Evolutionary conservation across 768 basidiomycete genomes (phyloP), one percentile per base, ranked within the genome.

Genomic region (Leccinum olivaceopallidum): DNA sequence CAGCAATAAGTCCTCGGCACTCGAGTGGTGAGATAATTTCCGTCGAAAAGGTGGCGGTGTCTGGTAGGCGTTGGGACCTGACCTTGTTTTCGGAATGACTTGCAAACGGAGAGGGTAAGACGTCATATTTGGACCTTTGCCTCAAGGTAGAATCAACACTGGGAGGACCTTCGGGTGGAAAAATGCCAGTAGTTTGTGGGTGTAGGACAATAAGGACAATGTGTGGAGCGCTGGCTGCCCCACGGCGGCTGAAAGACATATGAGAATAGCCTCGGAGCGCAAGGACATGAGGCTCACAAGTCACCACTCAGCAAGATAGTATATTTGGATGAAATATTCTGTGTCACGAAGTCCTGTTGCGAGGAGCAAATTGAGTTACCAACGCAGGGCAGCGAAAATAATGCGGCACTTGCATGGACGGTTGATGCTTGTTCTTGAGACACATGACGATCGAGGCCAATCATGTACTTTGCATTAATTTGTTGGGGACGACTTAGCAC

Each of bases 231-330:
- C 34, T 65, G 53, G 42, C 26, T 55, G 26, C 24, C 26, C 79
- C 80, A 42, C 87, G 82, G 18, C 87, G 84, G 63, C 87, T 70
- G 39, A 53, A 42, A 52, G n/a, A 57, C 32, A 34, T n/a, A 36
- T 60, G 8, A 63, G 37, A 18, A 39, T 44, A n/a, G 6, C 2
- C 2, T 18, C 28, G 12, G 20, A 50, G 22, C 30, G 18, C 28
- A 42, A 22, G n/a, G 7, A 59, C n/a, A n/a, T 12, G n/a, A 22
- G 5, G 72, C 87, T 69, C 67, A 89, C 87, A 86, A 84, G 72
- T 77, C 78, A 10, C 86, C 87, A 0, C 77, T 78, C n/a, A 85
- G 65, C 32, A 79, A 66, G 18, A 83, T 62, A 59, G 85, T 82
- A 62, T 80, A 84, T 50, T 78, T 80, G 20, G 77, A 67, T 39